A percentile compares a stretch with the other conserved stretches of the same genome.
Evolutionary conservation across 352 stramenopile genomes (phyloP).

Genomic region (Phytophthora kernoviae): DNA sequence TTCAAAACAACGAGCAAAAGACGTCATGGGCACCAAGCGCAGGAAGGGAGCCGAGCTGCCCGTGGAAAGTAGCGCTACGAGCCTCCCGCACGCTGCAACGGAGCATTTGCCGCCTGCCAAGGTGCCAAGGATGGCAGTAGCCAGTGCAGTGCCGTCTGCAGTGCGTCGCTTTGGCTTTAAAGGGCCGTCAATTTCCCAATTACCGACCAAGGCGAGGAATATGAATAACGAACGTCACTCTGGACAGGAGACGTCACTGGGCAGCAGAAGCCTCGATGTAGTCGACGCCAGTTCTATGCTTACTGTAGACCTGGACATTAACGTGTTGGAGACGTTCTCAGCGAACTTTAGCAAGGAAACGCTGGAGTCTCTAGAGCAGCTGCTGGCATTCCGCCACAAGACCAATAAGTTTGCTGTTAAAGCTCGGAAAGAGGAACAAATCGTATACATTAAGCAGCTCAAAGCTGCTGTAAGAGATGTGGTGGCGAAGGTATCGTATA

Average conservation of each 20-base stretch:
- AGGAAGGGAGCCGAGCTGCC: slow-evolving; percentile 32
- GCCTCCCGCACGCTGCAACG: slow-evolving; percentile 20
- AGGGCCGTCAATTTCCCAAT: slow-evolving; percentile 34
- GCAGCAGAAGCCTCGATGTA: background rate
- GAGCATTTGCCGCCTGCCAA: slow-evolving; percentile 28
- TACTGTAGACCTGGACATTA: slow-evolving; percentile 20
- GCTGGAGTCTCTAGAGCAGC: slow-evolving; percentile 45
- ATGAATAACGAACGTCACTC: background rate
- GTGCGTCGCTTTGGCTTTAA: slow-evolving; percentile 46
- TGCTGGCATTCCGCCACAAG: slow-evolving; percentile 63
- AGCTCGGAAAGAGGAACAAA: slow-evolving; percentile 60
- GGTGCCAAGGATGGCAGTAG: slow-evolving; percentile 9
- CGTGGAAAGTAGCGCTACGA: slow-evolving; percentile 2
- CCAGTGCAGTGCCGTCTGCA: slow-evolving; percentile 12
- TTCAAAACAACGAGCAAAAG: too few species aligned
- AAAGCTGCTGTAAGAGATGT: slow-evolving; percentile 48
- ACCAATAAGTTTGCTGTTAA: slow-evolving; percentile 76
- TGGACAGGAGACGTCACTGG: background rate
- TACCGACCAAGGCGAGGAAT: slow-evolving; percentile 3
- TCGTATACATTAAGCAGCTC: slow-evolving; percentile 59
- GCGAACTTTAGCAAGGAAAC: slow-evolving; percentile 41
- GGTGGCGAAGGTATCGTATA: slow-evolving; percentile 32
- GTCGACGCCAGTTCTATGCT: background rate
- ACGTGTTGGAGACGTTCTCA: slow-evolving; percentile 41
- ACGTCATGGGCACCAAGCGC: slow-evolving; percentile 40